phyloP scores from a whole-genome alignment of 352 stramenopile species.

The Plasmopara muralis region DNA sequence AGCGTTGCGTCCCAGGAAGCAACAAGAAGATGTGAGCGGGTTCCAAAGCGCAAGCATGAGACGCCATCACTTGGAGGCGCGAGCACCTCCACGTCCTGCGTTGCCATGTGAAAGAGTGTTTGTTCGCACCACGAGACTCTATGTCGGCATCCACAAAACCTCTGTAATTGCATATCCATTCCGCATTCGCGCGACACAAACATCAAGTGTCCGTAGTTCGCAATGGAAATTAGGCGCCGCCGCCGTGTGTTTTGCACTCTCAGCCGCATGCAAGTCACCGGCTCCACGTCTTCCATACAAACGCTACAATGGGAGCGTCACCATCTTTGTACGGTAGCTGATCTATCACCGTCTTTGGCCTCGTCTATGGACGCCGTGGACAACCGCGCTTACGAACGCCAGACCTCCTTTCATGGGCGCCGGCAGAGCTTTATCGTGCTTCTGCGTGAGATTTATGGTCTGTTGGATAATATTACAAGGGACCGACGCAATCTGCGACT shows the following conservation, averaged over 20 bases:
- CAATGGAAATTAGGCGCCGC: slow-evolving; percentile 8
- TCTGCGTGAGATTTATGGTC: slow-evolving; percentile 62
- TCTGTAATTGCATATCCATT: slow-evolving; percentile 1
- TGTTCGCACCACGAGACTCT: not conserved
- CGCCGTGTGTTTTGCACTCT: slow-evolving; percentile 45
- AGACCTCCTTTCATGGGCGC: slow-evolving; percentile 39
- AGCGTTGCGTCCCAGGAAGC: slow-evolving; percentile 72
- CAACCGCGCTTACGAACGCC: slow-evolving; percentile 36
- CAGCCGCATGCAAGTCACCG: slow-evolving; percentile 57
- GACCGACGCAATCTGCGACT: slow-evolving; percentile 53
- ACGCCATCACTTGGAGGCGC: slow-evolving; percentile 80
- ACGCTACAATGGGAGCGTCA: slow-evolving; percentile 33
- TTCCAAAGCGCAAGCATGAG: slow-evolving; percentile 71
- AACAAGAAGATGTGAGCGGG: slow-evolving; percentile 52
- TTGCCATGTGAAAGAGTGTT: not conserved
- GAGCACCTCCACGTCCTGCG: slow-evolving; percentile 41
- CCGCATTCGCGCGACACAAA: slow-evolving; percentile 5
- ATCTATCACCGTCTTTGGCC: slow-evolving; percentile 45
- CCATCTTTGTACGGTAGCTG: slow-evolving; percentile 45
- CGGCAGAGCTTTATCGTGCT: slow-evolving; percentile 44
- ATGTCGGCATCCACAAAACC: not conserved
- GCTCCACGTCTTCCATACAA: slow-evolving; percentile 18
- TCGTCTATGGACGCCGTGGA: slow-evolving; percentile 41
- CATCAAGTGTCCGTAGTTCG: slow-evolving; percentile 1
- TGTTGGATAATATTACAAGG: slow-evolving; percentile 37